phyloP scores from a whole-genome alignment of 768 basidiomycete genomes.

The Suillus bovinus region DNA sequence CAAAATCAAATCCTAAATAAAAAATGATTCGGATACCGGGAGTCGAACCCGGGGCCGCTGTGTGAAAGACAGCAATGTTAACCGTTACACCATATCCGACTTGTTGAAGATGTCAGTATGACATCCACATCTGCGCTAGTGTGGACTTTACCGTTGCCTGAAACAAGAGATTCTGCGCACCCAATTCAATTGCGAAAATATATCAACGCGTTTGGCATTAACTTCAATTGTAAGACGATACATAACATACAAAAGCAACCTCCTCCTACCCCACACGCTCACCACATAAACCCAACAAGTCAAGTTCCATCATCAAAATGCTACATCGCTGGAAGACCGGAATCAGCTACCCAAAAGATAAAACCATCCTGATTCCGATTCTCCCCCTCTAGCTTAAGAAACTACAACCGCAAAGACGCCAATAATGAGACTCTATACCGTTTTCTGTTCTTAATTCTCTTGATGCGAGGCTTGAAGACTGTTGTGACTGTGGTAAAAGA shows the following conservation, averaged over 20 bases:
- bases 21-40: slow-evolving; percentile 21
- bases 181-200: neutral
- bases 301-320: neutral
- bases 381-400: neutral
- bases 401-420: neutral
- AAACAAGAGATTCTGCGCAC: no score
- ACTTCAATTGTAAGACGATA: slow-evolving; percentile 5
- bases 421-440: slow-evolving; percentile 7
- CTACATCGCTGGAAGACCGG: neutral
- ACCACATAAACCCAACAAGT: neutral
- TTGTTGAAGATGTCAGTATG: neutral
- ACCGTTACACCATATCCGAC: slow-evolving; percentile 22
- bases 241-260: neutral
- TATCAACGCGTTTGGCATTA: neutral
- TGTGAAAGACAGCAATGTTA: slow-evolving; percentile 24
- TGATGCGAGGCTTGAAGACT: neutral
- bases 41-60: slow-evolving; percentile 23
- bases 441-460: neutral
- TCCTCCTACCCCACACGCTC: neutral
- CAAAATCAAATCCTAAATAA: neutral
- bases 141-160: no score
- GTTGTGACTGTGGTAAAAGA: neutral
- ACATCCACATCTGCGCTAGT: neutral
- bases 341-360: slow-evolving; percentile 1
- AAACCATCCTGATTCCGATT: neutral